Base-by-base conservation (phyloP, 306 rosid genomes). In the Acacia acuminata region DNA sequence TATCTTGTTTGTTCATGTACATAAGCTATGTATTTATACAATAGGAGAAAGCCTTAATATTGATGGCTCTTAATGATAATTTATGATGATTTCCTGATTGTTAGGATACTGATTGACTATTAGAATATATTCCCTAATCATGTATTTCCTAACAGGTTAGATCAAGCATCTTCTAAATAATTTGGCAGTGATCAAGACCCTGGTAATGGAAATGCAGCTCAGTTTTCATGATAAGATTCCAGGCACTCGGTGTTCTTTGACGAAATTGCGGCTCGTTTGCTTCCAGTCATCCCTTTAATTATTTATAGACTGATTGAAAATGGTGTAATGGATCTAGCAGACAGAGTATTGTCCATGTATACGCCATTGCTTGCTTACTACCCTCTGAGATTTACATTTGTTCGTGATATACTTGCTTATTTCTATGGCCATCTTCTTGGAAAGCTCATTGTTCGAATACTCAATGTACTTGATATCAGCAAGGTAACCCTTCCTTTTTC, bases 371-470 rank as follows among this genome's bases (percentile, higher is more conserved):
- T 96, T 84, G 90, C 89, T 71, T 92, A 89, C 81, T 91, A 96
- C 80, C 98, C 99, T 71, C 83, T 94, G 55, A 90, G 98, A 83
- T 96, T 96, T 86, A 85, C 97, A n/a, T 96, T 96, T 86, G 99
- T 92, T 71, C 99, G 98, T 75, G 98, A 96, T 88, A 94, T 94
- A 88, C 97, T 96, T 68, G 96, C 99, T 56, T 96, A 96, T 87
- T 96, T 96, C 88, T 96, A 96, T 78, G 92, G 98, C 63, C 98
- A 91, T 87, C 96, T 96, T 79, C 92, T 94, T 72, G 90, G 85
- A 75, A 94, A 92, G 88, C 96, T 96, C 73, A 89, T 91, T 80
- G 94, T 96, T 71, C 93, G 96, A 82, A 89, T 94, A 80, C 86
- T 94, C 86, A 83, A 91, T 73, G 85, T 91, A 63, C 99, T 96